A percentile compares a stretch with the other conserved stretches of the same genome.
Conservation (phyloP, 2,329 filamentous ascomycete species). For the Sphaerostilbella broomeana region DNA sequence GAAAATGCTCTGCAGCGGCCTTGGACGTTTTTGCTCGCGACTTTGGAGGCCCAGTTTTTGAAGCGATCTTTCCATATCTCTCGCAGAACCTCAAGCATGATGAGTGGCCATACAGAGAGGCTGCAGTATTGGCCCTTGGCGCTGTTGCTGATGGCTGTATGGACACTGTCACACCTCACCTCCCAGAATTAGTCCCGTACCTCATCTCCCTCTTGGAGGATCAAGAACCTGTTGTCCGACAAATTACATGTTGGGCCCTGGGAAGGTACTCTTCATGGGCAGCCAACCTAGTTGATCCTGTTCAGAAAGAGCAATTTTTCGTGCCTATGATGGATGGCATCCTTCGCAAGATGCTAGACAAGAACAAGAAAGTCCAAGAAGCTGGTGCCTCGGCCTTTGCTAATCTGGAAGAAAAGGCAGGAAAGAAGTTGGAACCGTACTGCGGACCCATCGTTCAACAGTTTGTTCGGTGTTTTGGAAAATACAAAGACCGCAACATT, state of each 20-base stretch:
- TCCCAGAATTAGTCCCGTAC: conserved; percentile 85
- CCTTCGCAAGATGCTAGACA: conserved; percentile 87
- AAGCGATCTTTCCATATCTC: conserved; percentile 85
- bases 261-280: conserved; percentile 93
- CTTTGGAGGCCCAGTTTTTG: conserved; percentile 82
- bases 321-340: conserved; percentile 97
- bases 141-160: conserved; percentile 95
- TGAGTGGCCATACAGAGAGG: conserved; percentile 89
- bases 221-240: conserved; percentile 79
- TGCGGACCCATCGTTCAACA: conserved; percentile 85
- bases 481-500: conserved; percentile 98
- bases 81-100: conserved; percentile 80
- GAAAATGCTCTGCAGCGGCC: conserved; percentile 94
- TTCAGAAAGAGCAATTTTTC: conserved; percentile 71
- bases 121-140: conserved; percentile 86
- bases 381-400: conserved; percentile 94
- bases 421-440: conserved; percentile 73
- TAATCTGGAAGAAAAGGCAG: conserved; percentile 89
- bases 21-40: conserved; percentile 90
- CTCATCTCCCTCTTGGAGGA: conserved; percentile 82
- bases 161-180: conserved; percentile 78
- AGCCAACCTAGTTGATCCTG: conserved; percentile 60
- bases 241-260: conserved; percentile 97
- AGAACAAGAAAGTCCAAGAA: conserved; percentile 96
- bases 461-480: conserved; percentile 84